A percentile compares a stretch with the other conserved stretches of the same genome.
phyloP scores from a whole-genome alignment of 495 filamentous ascomycete species.

The Schizothecium vesticola region DNA sequence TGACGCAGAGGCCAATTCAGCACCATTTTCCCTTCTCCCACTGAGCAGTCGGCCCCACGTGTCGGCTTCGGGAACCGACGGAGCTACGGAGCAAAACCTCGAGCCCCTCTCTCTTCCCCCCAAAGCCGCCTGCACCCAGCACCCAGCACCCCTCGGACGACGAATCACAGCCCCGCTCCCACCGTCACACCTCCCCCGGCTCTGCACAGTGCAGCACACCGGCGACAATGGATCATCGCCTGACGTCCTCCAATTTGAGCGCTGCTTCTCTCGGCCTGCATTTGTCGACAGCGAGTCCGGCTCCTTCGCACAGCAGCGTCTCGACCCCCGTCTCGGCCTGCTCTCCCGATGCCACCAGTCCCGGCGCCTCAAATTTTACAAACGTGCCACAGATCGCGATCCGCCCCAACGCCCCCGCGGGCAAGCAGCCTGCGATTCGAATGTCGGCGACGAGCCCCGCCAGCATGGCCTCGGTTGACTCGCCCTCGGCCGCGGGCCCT shows the following conservation, averaged over 20 bases:
- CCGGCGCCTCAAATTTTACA: slow-evolving; percentile 14
- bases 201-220: neutral
- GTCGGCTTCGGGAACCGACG: neutral
- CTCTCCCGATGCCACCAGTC: slow-evolving; percentile 18
- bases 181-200: neutral
- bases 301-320: slow-evolving; percentile 11
- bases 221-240: neutral
- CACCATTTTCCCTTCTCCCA: too few relatives aligned
- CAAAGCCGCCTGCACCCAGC: neutral
- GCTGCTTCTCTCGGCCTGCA: neutral
- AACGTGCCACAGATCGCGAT: slow-evolving; percentile 24
- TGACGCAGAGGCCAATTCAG: neutral
- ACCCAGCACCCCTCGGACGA: neutral
- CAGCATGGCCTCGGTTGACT: slow-evolving; percentile 23
- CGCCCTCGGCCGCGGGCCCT: slow-evolving; percentile 19
- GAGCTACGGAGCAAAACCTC: neutral
- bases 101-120: neutral
- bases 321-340: slow-evolving; percentile 25
- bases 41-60: neutral
- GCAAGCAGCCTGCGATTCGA: slow-evolving; percentile 15
- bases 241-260: neutral
- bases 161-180: neutral
- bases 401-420: slow-evolving; percentile 21
- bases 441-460: slow-evolving; percentile 18
- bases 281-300: slow-evolving; percentile 15